Conservation (phyloP, 129 eudicot genomes). For the Chrysanthemum lavandulifolium region DNA sequence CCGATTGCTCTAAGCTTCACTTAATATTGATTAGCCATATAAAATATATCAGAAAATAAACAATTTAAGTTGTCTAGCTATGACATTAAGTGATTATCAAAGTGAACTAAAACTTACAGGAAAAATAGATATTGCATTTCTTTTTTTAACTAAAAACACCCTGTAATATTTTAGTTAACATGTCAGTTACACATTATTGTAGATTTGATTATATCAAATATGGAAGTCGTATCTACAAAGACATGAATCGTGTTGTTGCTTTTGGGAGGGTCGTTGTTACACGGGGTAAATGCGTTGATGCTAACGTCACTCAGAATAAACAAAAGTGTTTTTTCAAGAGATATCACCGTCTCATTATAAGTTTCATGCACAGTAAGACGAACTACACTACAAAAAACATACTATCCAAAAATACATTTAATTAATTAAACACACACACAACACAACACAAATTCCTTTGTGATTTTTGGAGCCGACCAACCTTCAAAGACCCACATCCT, state of each 20-base stretch:
- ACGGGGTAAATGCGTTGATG: constrained; percentile 65
- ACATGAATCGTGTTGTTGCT: constrained; percentile 59
- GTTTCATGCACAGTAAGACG: constrained; percentile 13
- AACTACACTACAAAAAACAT: no score
- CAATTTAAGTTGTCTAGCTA: not conserved
- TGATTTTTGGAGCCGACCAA: no score
- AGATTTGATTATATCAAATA: constrained; percentile 62
- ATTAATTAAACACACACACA: no score
- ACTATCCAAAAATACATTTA: no score
- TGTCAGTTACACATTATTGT: not conserved
- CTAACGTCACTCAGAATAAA: constrained; percentile 34
- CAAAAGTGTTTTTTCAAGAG: constrained; percentile 61
- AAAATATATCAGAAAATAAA: no score
- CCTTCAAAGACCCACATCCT: no score
- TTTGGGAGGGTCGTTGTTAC: constrained; percentile 53
- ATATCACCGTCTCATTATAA: constrained; percentile 77
- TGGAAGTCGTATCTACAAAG: constrained; percentile 45
- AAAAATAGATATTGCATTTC: no score
- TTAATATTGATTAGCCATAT: not conserved
- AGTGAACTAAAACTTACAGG: not conserved
- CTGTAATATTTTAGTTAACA: not conserved
- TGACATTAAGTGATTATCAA: not conserved
- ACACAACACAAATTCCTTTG: no score
- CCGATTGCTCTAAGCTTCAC: constrained; percentile 11
- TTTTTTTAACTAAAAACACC: not conserved